Base-by-base conservation (phyloP, 768 basidiomycete species). In the Mycena filopes region DNA sequence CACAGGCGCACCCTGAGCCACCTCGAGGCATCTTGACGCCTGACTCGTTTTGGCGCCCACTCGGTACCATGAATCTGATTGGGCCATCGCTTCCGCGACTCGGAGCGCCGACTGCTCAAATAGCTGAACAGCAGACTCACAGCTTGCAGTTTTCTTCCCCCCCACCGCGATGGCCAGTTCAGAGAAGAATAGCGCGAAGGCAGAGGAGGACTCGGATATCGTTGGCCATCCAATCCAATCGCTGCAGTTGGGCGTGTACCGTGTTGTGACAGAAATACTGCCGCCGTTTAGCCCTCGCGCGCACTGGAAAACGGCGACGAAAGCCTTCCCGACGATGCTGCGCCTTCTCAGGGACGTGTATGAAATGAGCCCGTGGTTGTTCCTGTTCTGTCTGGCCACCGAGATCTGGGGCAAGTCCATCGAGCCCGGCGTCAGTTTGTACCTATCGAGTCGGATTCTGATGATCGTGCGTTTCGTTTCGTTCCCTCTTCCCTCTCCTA, bases 211-310 rank as follows among this genome's bases (percentile, higher is more conserved):
- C n/a, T n/a, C n/a, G n/a, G n/a, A 29, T 36, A 20, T 47, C 26
- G 16, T 16, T 18, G 63, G 58, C 1, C 57, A 41, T 1, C 63
- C 63, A 8, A 59, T 65, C 26, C 29, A 28, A 49, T 21, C 63
- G n/a, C 33, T 15, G 18, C 67, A 62, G 33, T 15, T 65, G 13
- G 67, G 67, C 26, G 63, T 65, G 13, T 65, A 65, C 41, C 68
- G 68, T n/a, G 21, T 69, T 2, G 56, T 65, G 28, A 65, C 63
- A 42, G 63, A 69, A 33, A 45, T 33, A 29, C 18, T 41, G 9
- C 48, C 59, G 15, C 43, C 50, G 12, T 23, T 56, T 40, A 61
- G 42, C 45, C 56, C 59, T 20, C 55, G 43, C 21, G 55, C 56
- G 21, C 47, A 57, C 16, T 69, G 68, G 68, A 65, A 69, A 18